Base-by-base conservation (phyloP, 768 basidiomycete genomes). In the Mycena latifolia region DNA sequence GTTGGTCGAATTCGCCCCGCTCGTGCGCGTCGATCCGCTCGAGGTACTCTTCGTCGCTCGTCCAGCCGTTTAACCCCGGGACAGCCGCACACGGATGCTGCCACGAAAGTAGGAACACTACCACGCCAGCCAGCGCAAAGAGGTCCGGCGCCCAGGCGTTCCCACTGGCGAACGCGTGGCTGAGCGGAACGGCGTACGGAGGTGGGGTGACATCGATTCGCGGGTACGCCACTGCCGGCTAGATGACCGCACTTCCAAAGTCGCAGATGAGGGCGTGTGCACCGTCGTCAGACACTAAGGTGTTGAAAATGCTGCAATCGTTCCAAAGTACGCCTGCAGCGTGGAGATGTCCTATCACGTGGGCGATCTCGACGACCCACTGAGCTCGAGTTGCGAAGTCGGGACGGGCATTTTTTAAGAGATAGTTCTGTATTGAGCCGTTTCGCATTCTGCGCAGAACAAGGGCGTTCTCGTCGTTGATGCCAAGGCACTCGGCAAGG, bases 351-450 rank as follows among this genome's bases (percentile, higher is more conserved):
- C 33, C 33, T 14, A 14, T 14, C 33, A 6, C 41, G 55, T 45
- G 55, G 39, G 39, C 55, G 39, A 55, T 55, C 1, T 55, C 55
- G 25, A 43, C 39, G 27, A 55, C 55, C 52, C 55, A 55, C 39
- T 45, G 55, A 43, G 33, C 33, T 6, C 33, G 33, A 6, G 33
- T 35, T 6, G 33, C 8, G 33, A 35, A 35, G 41, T 15, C 35
- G 35, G 52, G 52, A 45, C 55, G 41, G 27, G 55, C 24, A 29
- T 55, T 27, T 45, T 6, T 20, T 43, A 45, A 7, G 41, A 55
- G 55, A 45, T 55, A 55, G 55, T 43, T 45, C 41, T 43, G 55
- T 27, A 55, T 55, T 28, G 55, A 55, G 55, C 55, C 55, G 41
- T 55, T 28, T 43, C 15, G 25, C 55, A 55, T 43, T 45, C 52